phyloP scores from a whole-genome alignment of 371 early-diverging fungal species.

The Circinella umbellata region DNA sequence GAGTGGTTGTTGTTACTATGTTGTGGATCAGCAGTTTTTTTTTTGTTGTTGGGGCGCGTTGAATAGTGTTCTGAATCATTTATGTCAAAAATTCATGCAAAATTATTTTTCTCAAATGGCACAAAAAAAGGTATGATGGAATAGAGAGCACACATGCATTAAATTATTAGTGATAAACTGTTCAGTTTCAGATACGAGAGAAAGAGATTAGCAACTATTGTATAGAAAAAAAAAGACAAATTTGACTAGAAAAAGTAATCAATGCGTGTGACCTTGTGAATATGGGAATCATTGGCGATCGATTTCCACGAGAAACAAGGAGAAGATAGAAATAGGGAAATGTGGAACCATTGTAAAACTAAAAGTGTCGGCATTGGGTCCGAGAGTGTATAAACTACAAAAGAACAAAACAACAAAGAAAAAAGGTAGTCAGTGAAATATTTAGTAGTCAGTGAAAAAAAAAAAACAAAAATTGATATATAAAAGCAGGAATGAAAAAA shows the following conservation, averaged over 20 bases:
- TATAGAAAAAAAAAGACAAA: background rate
- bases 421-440: background rate
- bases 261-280: background rate
- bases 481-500: background rate
- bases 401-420: background rate
- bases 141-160: too few species aligned
- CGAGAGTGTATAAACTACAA: background rate
- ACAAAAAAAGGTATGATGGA: too few species aligned
- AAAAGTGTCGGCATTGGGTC: background rate
- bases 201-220: background rate
- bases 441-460: too few species aligned
- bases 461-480: background rate
- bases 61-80: too few species aligned
- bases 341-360: constrained; percentile 2
- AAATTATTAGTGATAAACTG: too few species aligned
- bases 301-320: background rate
- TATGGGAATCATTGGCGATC: constrained; percentile 1
- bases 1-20: too few species aligned
- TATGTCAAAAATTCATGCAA: too few species aligned
- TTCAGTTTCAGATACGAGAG: too few species aligned
- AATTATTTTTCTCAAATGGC: too few species aligned
- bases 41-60: too few species aligned
- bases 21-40: too few species aligned
- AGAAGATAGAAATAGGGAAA: background rate
- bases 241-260: background rate